These are phyloP conservation scores for Chloropicon primus DNA, from an alignment of 139 green algal genomes.

Conservation along the genomic window DNA sequence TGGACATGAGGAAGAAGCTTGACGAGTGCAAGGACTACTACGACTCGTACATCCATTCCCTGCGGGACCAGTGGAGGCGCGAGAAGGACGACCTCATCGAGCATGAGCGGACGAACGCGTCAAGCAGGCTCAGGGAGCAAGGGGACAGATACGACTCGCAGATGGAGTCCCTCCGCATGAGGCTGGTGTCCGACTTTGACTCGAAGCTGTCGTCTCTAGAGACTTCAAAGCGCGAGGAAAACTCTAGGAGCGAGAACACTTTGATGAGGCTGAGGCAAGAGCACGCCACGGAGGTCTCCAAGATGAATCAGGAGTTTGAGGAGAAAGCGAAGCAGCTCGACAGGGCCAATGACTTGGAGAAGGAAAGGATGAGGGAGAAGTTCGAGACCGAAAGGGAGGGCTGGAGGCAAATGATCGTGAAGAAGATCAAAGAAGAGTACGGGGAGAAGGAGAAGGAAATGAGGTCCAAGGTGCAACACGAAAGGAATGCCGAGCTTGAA, in stretches of 20 bases:
- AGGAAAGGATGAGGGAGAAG: constrained; percentile 8
- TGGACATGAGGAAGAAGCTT: not conserved
- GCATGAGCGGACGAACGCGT: constrained; percentile 22
- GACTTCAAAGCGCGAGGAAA: constrained; percentile 1
- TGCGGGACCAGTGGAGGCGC: constrained; percentile 24
- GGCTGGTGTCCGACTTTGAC: constrained; percentile 5
- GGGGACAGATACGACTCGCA: constrained; percentile 31
- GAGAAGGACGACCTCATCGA: constrained; percentile 37
- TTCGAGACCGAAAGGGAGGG: constrained; percentile 31
- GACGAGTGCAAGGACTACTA: constrained; percentile 16
- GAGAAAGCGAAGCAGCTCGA: constrained; percentile 18
- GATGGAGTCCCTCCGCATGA: constrained; percentile 23
- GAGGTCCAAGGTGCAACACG: not conserved
- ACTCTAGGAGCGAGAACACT: not conserved
- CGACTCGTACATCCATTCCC: constrained; percentile 18
- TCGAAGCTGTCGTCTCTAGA: constrained; percentile 11
- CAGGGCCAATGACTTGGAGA: constrained; percentile 25
- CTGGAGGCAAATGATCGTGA: constrained; percentile 37
- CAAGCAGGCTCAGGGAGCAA: constrained; percentile 24
- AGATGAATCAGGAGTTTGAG: constrained; percentile 14
- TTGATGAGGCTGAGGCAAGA: constrained; percentile 23
- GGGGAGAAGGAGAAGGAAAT: constrained; percentile 5
- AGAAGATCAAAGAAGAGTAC: constrained; percentile 33
- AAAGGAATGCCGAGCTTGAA: constrained; percentile 10
- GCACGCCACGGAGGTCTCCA: constrained; percentile 25